phyloP scores from a whole-genome alignment of 495 filamentous ascomycete genomes.

The Penicillium soppii region DNA sequence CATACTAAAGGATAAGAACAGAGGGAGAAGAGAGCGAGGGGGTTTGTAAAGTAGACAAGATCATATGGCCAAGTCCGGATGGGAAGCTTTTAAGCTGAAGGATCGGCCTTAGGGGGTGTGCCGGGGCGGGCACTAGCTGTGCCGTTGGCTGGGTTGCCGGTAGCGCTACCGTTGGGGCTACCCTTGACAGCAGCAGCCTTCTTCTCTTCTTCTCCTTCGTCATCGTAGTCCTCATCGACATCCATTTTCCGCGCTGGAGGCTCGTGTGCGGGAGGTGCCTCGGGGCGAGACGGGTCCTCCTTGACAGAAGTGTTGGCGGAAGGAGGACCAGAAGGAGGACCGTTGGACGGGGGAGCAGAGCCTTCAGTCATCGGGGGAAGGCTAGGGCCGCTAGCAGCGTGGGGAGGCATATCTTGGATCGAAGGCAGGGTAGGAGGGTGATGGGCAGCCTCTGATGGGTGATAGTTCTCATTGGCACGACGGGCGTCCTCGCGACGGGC shows the following conservation, averaged over 20 bases:
- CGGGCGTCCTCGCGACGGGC: constrained; percentile 67
- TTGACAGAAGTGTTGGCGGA: constrained; percentile 42
- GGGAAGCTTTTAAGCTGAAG: constrained; percentile 26
- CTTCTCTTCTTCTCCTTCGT: constrained; percentile 82
- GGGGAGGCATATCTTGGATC: constrained; percentile 70
- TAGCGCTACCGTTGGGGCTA: constrained; percentile 41
- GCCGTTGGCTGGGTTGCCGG: constrained; percentile 31
- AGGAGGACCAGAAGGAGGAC: constrained; percentile 54
- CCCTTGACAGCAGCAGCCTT: constrained; percentile 45
- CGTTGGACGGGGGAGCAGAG: constrained; percentile 58
- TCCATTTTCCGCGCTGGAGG: constrained; percentile 92
- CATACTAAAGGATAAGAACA: constrained; percentile 16
- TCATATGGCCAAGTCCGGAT: background rate
- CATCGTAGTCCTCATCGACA: constrained; percentile 94
- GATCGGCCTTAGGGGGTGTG: constrained; percentile 36
- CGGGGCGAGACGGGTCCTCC: constrained; percentile 50
- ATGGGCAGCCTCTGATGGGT: constrained; percentile 88
- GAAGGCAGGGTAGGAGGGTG: constrained; percentile 73
- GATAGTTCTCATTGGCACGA: constrained; percentile 72
- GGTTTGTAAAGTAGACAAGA: background rate
- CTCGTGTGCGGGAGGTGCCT: constrained; percentile 64
- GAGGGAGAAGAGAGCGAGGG: constrained; percentile 11
- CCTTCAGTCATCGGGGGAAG: constrained; percentile 57
- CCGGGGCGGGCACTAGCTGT: constrained; percentile 29
- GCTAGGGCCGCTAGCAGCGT: constrained; percentile 41